These are phyloP conservation scores for Golubevia sp. DNA, from an alignment of 1,284 basidiomycete species.

Conservation along the genomic window DNA sequence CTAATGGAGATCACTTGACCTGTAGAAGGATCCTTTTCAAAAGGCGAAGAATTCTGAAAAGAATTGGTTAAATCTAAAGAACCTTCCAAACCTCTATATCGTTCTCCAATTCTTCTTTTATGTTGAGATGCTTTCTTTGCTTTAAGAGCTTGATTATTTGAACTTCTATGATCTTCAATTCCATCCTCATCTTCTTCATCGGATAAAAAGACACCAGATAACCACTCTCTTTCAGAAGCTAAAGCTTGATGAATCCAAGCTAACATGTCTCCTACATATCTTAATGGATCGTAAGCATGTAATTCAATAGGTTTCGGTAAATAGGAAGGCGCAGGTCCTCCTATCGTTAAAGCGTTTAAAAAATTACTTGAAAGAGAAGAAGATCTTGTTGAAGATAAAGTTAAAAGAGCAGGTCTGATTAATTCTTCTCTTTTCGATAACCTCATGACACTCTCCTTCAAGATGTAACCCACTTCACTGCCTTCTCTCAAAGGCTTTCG, in stretches of 20 bases:
- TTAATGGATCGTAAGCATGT: constrained; percentile 92
- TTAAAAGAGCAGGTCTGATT: constrained; percentile 66
- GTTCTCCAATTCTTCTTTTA: constrained; percentile 9
- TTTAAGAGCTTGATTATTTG: no score
- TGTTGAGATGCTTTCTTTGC: neutral
- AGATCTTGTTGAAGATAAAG: constrained; percentile 81
- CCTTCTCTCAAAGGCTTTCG: constrained; percentile 46
- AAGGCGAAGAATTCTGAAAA: neutral
- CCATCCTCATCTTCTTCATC: no score
- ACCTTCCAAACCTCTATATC: constrained; percentile 1
- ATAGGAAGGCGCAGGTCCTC: constrained; percentile 74
- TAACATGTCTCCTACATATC: constrained; percentile 97
- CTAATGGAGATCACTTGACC: constrained; percentile 2
- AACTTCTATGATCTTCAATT: no score
- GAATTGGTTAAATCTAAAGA: neutral
- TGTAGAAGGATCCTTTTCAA: neutral
- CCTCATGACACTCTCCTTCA: constrained; percentile 33
- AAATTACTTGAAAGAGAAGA: constrained; percentile 78
- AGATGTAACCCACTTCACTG: constrained; percentile 28
- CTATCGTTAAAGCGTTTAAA: constrained; percentile 83
- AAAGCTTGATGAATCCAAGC: constrained; percentile 98
- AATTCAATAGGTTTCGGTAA: constrained; percentile 92
- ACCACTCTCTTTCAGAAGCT: constrained; percentile 81
- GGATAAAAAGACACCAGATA: no score
- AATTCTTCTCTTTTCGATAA: constrained; percentile 23